A percentile compares a stretch with the other conserved stretches of the same genome.
phyloP scores from a whole-genome alignment of 2,329 filamentous ascomycete species.

The Akanthomyces lecanii region DNA sequence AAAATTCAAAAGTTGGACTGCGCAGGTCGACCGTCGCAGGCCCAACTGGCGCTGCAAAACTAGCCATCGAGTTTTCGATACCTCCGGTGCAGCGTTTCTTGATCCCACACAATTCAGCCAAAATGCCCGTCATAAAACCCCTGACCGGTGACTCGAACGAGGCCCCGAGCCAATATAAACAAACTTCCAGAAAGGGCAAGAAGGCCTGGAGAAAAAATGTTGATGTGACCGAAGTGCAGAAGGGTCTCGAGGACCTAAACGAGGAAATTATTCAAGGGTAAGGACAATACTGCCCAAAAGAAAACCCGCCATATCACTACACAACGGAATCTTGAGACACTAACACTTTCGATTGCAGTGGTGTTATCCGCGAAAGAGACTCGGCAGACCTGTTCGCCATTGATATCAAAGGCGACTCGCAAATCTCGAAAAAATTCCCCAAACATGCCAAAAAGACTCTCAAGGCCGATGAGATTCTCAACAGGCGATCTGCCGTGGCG shows the following conservation, averaged over 20 bases:
- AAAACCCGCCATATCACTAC: not conserved
- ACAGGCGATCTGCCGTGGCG: conserved; percentile 74
- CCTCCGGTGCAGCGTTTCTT: not conserved
- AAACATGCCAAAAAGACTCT: conserved; percentile 70
- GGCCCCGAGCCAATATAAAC: conserved; percentile 76
- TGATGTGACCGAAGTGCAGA: conserved; percentile 79
- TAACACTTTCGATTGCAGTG: conserved; percentile 47
- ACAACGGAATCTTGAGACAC: conserved; percentile 19
- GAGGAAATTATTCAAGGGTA: conserved; percentile 90
- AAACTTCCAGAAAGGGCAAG: conserved; percentile 93
- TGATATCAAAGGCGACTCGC: conserved; percentile 68
- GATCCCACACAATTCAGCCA: conserved; percentile 15
- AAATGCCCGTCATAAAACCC: conserved; percentile 52
- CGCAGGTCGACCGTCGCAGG: not conserved
- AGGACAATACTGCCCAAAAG: conserved; percentile 19
- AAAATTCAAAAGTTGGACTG: conserved; percentile 14
- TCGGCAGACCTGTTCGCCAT: conserved; percentile 82
- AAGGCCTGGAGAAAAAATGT: conserved; percentile 99
- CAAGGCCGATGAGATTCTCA: conserved; percentile 88
- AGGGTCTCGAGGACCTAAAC: conserved; percentile 77
- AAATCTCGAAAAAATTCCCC: conserved; percentile 60
- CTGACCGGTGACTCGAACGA: conserved; percentile 43
- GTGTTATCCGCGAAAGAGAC: conserved; percentile 76
- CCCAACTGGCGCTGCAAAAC: conserved; percentile 5
- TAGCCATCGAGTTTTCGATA: conserved; percentile 7